Percentiles rank a stretch among this genome's conserved stretches.
phyloP scores from a whole-genome alignment of 2,329 filamentous ascomycete genomes.

The Exophiala sp. region DNA sequence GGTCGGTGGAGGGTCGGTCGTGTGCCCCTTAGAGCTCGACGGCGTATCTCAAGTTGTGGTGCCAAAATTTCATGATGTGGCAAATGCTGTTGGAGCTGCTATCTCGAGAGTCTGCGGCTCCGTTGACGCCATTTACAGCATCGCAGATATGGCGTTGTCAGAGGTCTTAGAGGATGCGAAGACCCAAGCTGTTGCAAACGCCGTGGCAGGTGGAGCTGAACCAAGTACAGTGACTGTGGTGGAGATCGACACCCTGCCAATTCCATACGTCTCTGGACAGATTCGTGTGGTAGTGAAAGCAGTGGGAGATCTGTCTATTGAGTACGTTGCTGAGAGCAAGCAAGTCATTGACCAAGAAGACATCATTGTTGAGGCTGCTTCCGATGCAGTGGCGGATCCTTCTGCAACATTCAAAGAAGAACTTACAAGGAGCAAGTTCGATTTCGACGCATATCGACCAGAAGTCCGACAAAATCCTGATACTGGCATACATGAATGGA shows the following conservation, averaged over 20 bases:
- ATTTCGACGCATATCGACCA: constrained; percentile 39
- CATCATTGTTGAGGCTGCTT: constrained; percentile 3
- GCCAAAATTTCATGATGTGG: constrained; percentile 50
- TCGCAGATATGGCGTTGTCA: constrained; percentile 17
- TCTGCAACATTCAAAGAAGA: constrained; percentile 1
- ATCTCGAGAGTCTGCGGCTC: constrained; percentile 55
- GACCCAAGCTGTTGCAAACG: constrained; percentile 23
- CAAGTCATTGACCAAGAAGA: constrained; percentile 24
- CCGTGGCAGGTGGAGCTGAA: constrained; percentile 15
- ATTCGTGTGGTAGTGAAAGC: constrained; percentile 36
- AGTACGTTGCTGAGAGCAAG: constrained; percentile 20
- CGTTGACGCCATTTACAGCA: constrained; percentile 49
- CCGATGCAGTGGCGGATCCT: constrained; percentile 13
- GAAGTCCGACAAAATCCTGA: constrained; percentile 38
- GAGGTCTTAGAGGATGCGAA: constrained; percentile 29
- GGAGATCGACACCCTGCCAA: constrained; percentile 40
- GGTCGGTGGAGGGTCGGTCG: constrained; percentile 56
- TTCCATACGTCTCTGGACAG: constrained; percentile 30
- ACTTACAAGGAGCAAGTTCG: constrained; percentile 26
- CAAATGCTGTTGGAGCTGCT: constrained; percentile 60
- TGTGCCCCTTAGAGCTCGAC: constrained; percentile 48
- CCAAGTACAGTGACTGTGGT: constrained; percentile 28
- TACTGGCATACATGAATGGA: constrained; percentile 40
- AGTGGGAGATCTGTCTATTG: constrained; percentile 37
- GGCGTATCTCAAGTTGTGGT: constrained; percentile 51